Base-by-base conservation (phyloP, 108 stramenopile species). In the Tribonema minus region DNA sequence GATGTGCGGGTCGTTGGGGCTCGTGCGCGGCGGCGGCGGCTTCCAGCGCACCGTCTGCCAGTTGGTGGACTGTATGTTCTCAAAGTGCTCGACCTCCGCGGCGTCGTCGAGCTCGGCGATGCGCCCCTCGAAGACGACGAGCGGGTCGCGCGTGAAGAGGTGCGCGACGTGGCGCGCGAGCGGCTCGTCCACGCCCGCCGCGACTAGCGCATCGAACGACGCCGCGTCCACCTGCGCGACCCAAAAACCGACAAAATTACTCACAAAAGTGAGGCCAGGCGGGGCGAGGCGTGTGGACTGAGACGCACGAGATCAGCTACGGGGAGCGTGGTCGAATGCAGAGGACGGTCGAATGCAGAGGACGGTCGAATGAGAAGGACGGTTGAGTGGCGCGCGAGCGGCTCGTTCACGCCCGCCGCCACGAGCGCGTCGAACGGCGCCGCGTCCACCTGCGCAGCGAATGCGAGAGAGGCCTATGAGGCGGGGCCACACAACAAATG, bases 1-100 rank as follows among this genome's bases (percentile, higher is more conserved):
- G 25, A 96, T 95, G 70, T 95, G 94, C 20, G 94, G 93, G 71
- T 92, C 92, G 75, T 92, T 92, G 4, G 93, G 92, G n/a, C 77
- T 84, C 4, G 41, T 6, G 28, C 69, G 36, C 3, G 93, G 92
- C 15, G 97, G 97, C 0, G 98, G 98, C 26, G 98, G 98, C 91
- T 99, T 99, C 96, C 96, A 97, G 30, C 98, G 91, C 66, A 96
- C 93, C 23, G 91, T 90, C 87, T 97, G 93, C 98, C 98, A 99
- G 76, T 99, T 99, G 25, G 98, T 97, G 80, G 90, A 91, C 88
- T 96, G 98, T 60, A 99, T 92, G 70, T 89, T 94, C 69, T 99
- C 98, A 70, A 93, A 99, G 85, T 99, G 98, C 36, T 97, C 96
- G 0, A 76, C 65, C 66, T 67, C 65, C 28, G 5, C 33, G 3